Base-by-base conservation (phyloP, 1,284 basidiomycete genomes). In the Volvariella volvacea region DNA sequence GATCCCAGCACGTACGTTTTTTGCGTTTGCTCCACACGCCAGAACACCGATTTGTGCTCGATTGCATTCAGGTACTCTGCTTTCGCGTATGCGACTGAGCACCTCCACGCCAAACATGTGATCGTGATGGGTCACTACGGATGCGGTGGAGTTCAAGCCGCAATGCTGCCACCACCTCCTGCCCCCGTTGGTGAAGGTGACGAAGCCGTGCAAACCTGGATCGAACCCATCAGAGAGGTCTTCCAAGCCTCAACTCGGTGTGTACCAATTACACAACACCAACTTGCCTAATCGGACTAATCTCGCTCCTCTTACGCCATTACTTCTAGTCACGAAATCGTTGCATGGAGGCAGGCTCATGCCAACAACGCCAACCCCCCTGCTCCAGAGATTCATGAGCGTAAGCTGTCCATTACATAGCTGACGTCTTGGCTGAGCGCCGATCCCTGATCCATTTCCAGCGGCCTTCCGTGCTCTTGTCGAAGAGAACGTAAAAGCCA, bases 401-500 rank as follows among this genome's bases (percentile, higher is more conserved):
- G 46, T 50, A 25, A 44, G 46, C 25, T 28, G 25, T 28, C 25
- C 25, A 28, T 28, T 28, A 6, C 25, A 6, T 6, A 6, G 6
- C 25, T 28, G 12, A 28, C 6, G 12, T 6, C 25, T 6, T 6
- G 25, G 12, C 12, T 28, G 25, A 28, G 12, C 25, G 12, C 6
- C 6, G 12, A 6, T 28, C 12, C 25, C 6, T 28, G 25, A 36
- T 36, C 19, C n/a, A 36, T 20, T 36, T 8, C 34, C 21, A 57
- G 56, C 53, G 43, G 56, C 48, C 0, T 58, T 56, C 49, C 48
- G 53, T 15, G 52, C 55, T 22, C 46, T 58, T 3, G 71, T 81
- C 15, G 56, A 67, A 43, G 73, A 73, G 53, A 66, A 80, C 19
- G 62, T 69, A 37, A 63, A 65, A 36, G 67, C 66, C 42, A 62